Evolutionary conservation across 768 basidiomycete species (phyloP).

Genomic region (Rhodosporidiobolus odoratus): DNA sequence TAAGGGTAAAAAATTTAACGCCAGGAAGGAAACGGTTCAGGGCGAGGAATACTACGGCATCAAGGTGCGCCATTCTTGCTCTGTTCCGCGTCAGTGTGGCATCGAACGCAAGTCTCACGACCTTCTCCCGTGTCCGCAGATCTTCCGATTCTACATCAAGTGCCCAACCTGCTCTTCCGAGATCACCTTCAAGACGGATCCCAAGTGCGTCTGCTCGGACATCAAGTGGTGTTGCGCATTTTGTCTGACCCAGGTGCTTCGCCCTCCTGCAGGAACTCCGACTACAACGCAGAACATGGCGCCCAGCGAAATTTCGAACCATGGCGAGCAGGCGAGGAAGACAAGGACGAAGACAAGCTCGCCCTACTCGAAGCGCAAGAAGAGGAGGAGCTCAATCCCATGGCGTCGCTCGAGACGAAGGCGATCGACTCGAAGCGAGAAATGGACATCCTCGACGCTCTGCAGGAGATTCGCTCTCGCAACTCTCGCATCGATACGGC

Average conservation of each 20-base stretch:
- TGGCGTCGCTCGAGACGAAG: slow-evolving; percentile 91
- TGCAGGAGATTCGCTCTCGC: slow-evolving; percentile 82
- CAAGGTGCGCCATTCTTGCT: slow-evolving; percentile 61
- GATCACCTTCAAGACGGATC: slow-evolving; percentile 99
- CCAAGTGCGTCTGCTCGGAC: slow-evolving; percentile 53
- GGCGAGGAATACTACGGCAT: slow-evolving; percentile 98
- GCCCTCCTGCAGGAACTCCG: slow-evolving; percentile 61
- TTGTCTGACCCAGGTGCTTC: not conserved
- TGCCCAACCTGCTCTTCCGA: slow-evolving; percentile 92
- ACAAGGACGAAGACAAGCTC: slow-evolving; percentile 69
- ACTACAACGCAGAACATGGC: slow-evolving; percentile 88
- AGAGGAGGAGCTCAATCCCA: slow-evolving; percentile 90
- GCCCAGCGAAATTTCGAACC: slow-evolving; percentile 97
- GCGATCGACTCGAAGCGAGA: slow-evolving; percentile 89
- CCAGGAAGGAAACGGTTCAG: slow-evolving; percentile 93
- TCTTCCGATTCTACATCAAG: slow-evolving; percentile 46
- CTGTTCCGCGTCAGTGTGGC: not conserved
- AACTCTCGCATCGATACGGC: slow-evolving; percentile 79
- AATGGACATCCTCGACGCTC: slow-evolving; percentile 95
- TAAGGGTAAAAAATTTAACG: slow-evolving; percentile 99
- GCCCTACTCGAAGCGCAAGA: slow-evolving; percentile 77
- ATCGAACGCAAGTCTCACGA: too few relatives aligned
- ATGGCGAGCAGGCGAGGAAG: slow-evolving; percentile 70
- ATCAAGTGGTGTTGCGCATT: too few relatives aligned
- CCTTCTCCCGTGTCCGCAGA: slow-evolving; percentile 27